Conservation (phyloP, 164 flowering plant species). For the Saururus chinensis region DNA sequence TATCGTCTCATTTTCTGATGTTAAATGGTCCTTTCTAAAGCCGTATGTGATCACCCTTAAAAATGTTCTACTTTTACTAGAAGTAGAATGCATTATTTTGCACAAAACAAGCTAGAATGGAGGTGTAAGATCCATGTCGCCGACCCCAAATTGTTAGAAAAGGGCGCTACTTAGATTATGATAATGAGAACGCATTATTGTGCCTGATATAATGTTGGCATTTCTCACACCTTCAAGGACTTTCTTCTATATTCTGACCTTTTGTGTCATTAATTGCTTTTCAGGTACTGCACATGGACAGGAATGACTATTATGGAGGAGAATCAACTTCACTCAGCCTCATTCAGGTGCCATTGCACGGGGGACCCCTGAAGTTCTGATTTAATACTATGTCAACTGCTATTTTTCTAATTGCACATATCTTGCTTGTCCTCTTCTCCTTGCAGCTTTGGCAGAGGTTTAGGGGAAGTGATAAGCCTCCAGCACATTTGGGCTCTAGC, state of each 20-base stretch:
- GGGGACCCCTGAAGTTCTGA: not conserved
- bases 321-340: slow-evolving; percentile 76
- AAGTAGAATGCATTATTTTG: too few species aligned
- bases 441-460: slow-evolving; percentile 86
- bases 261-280: not conserved
- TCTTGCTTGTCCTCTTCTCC: not conserved
- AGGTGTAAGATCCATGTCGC: too few species aligned
- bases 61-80: too few species aligned
- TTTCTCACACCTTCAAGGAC: too few species aligned
- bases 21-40: too few species aligned
- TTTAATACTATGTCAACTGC: not conserved
- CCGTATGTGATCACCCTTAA: too few species aligned
- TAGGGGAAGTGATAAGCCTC: slow-evolving; percentile 71
- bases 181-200: too few species aligned
- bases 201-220: too few species aligned
- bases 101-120: too few species aligned
- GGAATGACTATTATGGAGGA: slow-evolving; percentile 93
- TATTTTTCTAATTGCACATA: not conserved
- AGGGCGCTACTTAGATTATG: too few species aligned
- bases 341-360: slow-evolving; percentile 38
- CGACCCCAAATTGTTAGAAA: too few species aligned
- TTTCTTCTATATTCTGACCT: not conserved
- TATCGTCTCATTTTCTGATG: too few species aligned
- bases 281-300: slow-evolving; percentile 88
- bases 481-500: slow-evolving; percentile 75